These are phyloP conservation scores for Glomus cerebriforme DNA, from an alignment of 192 early-diverging fungal genomes.

Conservation along the genomic window DNA sequence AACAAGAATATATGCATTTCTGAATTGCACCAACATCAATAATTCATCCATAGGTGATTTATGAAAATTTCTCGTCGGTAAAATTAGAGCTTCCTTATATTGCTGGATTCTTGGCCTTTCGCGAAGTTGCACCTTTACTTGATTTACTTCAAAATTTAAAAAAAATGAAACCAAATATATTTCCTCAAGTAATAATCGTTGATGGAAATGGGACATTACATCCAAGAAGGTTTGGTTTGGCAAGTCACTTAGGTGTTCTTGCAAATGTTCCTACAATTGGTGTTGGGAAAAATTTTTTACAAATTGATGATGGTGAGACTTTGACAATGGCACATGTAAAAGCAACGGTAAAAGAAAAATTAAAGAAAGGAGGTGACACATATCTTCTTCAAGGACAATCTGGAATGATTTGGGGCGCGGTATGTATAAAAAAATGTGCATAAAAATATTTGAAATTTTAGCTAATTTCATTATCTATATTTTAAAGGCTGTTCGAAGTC, in stretches of 20 bases:
- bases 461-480: not conserved
- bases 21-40: not conserved
- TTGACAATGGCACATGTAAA: constrained; percentile 60
- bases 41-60: constrained; percentile 51
- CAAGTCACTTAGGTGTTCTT: constrained; percentile 79
- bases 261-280: constrained; percentile 80
- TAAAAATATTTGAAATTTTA: not conserved
- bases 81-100: constrained; percentile 78
- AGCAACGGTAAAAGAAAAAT: constrained; percentile 37
- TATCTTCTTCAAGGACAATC: constrained; percentile 47
- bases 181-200: constrained; percentile 79
- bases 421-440: constrained; percentile 23
- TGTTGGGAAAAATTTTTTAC: constrained; percentile 88
- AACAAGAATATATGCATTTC: too few relatives aligned
- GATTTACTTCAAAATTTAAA: constrained; percentile 59
- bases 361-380: constrained; percentile 44
- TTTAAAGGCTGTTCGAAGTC: constrained; percentile 49
- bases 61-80: constrained; percentile 59
- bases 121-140: constrained; percentile 71
- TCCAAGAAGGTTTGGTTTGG: constrained; percentile 85
- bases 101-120: constrained; percentile 89
- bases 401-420: constrained; percentile 51
- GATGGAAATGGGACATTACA: constrained; percentile 91
- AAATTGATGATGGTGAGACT: constrained; percentile 63
- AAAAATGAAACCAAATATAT: constrained; percentile 49